Percentiles rank a stretch among this genome's conserved stretches.
Conservation (phyloP, 31 red algal species). For the Odonthalia washingtoniensis region DNA sequence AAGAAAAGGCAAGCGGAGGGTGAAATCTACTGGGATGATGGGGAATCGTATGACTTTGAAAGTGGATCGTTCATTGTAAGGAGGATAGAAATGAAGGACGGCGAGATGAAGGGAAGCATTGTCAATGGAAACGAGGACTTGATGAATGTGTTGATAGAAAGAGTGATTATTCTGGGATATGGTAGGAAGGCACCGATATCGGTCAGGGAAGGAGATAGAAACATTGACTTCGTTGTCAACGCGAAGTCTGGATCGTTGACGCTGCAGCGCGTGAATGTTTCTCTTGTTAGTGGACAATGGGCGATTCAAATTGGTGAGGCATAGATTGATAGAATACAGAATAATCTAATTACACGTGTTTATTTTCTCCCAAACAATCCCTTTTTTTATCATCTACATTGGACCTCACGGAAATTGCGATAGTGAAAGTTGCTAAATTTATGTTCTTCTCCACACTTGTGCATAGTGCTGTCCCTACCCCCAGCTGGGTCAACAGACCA, state of each 20-base stretch:
- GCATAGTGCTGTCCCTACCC: too few relatives aligned
- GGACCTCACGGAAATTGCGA: too few relatives aligned
- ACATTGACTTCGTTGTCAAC: constrained; percentile 34
- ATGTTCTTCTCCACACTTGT: too few relatives aligned
- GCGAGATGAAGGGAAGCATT: constrained; percentile 42
- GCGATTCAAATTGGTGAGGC: too few relatives aligned
- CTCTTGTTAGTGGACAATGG: neutral
- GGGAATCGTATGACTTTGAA: constrained; percentile 60
- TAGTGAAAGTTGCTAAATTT: too few relatives aligned
- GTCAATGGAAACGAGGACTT: constrained; percentile 29
- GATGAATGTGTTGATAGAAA: constrained; percentile 48
- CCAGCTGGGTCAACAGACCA: too few relatives aligned
- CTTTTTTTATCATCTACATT: too few relatives aligned
- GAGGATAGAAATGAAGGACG: constrained; percentile 48
- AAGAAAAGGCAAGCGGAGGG: constrained; percentile 62
- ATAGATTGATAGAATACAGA: too few relatives aligned
- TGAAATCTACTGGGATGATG: constrained; percentile 89
- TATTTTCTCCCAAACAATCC: too few relatives aligned
- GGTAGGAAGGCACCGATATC: constrained; percentile 28
- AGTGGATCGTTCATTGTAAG: constrained; percentile 43
- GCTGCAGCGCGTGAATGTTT: constrained; percentile 34
- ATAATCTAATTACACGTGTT: too few relatives aligned
- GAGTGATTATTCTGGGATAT: constrained; percentile 69
- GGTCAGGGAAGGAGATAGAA: constrained; percentile 8
- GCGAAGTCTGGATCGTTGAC: constrained; percentile 45